Conservation (phyloP, 345 rosid genomes). For the Excoecaria agallocha region DNA sequence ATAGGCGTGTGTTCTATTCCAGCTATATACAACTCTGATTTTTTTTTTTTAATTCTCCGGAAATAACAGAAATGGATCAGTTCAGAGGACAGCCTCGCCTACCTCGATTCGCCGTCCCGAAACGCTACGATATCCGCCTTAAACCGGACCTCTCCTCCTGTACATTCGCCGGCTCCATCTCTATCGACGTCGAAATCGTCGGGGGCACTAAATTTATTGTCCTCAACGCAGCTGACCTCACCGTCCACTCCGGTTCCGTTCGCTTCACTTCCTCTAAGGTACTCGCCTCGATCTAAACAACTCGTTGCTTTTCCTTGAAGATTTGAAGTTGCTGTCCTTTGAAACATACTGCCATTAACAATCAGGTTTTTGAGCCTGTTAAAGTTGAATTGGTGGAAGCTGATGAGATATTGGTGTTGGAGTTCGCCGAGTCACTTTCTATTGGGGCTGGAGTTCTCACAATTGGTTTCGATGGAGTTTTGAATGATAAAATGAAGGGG, state of each 20-base stretch:
- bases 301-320: neutral
- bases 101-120: slow-evolving; percentile 80
- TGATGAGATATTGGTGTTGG: slow-evolving; percentile 78
- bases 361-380: slow-evolving; percentile 53
- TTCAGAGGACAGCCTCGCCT: slow-evolving; percentile 88
- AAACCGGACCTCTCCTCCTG: slow-evolving; percentile 75
- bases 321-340: neutral
- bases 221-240: slow-evolving; percentile 91
- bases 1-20: too few relatives aligned
- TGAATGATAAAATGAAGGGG: slow-evolving; percentile 88
- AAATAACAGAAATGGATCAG: slow-evolving; percentile 50
- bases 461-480: slow-evolving; percentile 57
- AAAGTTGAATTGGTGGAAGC: slow-evolving; percentile 50
- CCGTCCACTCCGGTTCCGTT: slow-evolving; percentile 47
- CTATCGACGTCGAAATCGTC: slow-evolving; percentile 59
- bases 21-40: too few relatives aligned
- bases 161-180: slow-evolving; percentile 62
- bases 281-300: neutral
- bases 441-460: slow-evolving; percentile 64
- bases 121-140: slow-evolving; percentile 70
- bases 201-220: slow-evolving; percentile 64
- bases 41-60: too few relatives aligned
- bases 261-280: slow-evolving; percentile 70
- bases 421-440: slow-evolving; percentile 63
- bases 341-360: neutral